Base-by-base conservation (phyloP, 2,329 filamentous ascomycete genomes). In the Fusarium sp. region DNA sequence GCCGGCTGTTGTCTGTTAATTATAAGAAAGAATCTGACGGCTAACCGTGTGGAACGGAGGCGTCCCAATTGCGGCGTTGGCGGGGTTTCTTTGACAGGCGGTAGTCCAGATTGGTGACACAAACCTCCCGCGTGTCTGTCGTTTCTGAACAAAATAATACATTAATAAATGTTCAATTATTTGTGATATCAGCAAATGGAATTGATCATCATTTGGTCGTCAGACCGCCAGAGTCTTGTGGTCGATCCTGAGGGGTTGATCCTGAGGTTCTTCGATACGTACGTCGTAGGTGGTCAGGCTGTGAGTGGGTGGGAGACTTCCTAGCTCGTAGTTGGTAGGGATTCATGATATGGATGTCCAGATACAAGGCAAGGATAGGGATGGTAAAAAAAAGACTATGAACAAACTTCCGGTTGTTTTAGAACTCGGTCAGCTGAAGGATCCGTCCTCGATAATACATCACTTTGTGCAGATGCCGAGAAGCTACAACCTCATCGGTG, bases 171-270 rank as follows among this genome's bases (percentile, higher is more conserved):
- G 9, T 17, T 35, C 11, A n/a, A 8, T n/a, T 9, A 35, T 8
- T 35, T 17, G 14, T 9, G 14, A 33, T 42, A 29, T 21, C 15
- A 23, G 18, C 20, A 35, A 43, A 47, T 41, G 46, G 59, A 66
- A 51, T 57, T 66, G 65, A 68, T 68, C 65, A 27, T 61, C 65
- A 39, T 62, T 20, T 15, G 17, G 35, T 48, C 46, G 55, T 45
- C 63, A 62, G 65, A 68, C 64, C 64, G 59, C 64, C 59, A 65
- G 25, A 52, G 46, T 52, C 33, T 64, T 10, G 29, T 31, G 58
- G 63, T 18, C 50, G 64, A 68, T 67, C 64, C 55, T 6, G 45
- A 62, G 41, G 39, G 39, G 64, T 60, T 49, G 58, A 63, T 63
- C 59, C 40, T 35, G 35, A 57, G 47, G 17, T 35, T 33, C 15